These are phyloP conservation scores for Phytophthora citricola DNA, from an alignment of 352 stramenopile species.

Conservation along the genomic window DNA sequence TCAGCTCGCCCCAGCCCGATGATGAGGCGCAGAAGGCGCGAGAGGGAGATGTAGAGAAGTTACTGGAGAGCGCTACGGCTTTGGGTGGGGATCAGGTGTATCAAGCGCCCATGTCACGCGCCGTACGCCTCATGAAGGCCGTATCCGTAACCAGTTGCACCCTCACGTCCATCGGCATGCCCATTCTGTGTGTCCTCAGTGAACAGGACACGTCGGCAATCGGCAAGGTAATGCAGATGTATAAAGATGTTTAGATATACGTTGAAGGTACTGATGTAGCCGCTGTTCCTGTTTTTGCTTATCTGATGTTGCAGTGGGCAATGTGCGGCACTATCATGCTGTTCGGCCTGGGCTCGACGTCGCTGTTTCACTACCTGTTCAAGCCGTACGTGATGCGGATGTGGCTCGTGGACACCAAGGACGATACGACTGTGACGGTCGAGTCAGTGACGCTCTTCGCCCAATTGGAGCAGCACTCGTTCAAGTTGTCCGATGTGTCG, in stretches of 20 bases:
- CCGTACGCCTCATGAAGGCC: slow-evolving; percentile 88
- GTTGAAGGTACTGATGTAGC: slow-evolving; percentile 5
- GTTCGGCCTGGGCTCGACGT: slow-evolving; percentile 84
- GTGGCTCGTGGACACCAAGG: slow-evolving; percentile 51
- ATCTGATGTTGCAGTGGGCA: slow-evolving; percentile 56
- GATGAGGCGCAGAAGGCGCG: slow-evolving; percentile 19
- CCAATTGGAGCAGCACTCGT: slow-evolving; percentile 55
- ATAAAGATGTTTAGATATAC: background rate
- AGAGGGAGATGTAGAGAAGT: slow-evolving; percentile 3
- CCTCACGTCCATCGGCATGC: slow-evolving; percentile 85
- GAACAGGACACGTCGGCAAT: slow-evolving; percentile 74
- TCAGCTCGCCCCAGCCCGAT: slow-evolving; percentile 20
- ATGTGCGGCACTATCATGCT: slow-evolving; percentile 91
- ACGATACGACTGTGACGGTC: slow-evolving; percentile 59
- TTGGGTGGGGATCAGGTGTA: slow-evolving; percentile 53
- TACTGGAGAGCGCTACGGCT: background rate
- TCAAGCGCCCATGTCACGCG: slow-evolving; percentile 70
- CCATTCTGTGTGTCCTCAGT: slow-evolving; percentile 74
- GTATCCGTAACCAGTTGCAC: slow-evolving; percentile 85
- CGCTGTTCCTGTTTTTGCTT: slow-evolving; percentile 1
- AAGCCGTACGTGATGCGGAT: slow-evolving; percentile 88
- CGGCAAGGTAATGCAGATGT: slow-evolving; percentile 54
- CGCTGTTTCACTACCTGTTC: slow-evolving; percentile 87
- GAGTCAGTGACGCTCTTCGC: slow-evolving; percentile 80
- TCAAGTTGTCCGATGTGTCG: slow-evolving; percentile 67